These are phyloP conservation scores for Medicago truncatula DNA, from an alignment of 306 rosid genomes.

Conservation along the genomic window MtrunA17r5.0-ANR NC_053046.1:5681001-5681500, in stretches of 20 bases:
- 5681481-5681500: too few relatives aligned
- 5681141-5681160: neutral
- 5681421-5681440: too few relatives aligned
- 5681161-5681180: neutral
- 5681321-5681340: neutral
- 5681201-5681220: neutral
- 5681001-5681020: conserved; percentile 31
- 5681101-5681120: neutral
- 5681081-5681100: neutral
- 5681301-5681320: neutral
- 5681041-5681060: conserved; percentile 37
- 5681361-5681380: too few relatives aligned
- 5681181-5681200: neutral
- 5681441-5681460: too few relatives aligned
- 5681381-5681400: too few relatives aligned
- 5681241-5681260: neutral
- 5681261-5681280: neutral
- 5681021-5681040: conserved; percentile 35
- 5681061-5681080: conserved; percentile 29
- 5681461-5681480: too few relatives aligned
- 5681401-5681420: too few relatives aligned
- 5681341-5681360: too few relatives aligned
- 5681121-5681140: neutral
- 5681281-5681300: neutral
- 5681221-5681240: neutral